A percentile compares a stretch with the other conserved stretches of the same genome.
These are phyloP conservation scores for Sordariomycetes sp. DNA, from an alignment of 2,329 filamentous ascomycete genomes.

Conservation along the genomic window DNA sequence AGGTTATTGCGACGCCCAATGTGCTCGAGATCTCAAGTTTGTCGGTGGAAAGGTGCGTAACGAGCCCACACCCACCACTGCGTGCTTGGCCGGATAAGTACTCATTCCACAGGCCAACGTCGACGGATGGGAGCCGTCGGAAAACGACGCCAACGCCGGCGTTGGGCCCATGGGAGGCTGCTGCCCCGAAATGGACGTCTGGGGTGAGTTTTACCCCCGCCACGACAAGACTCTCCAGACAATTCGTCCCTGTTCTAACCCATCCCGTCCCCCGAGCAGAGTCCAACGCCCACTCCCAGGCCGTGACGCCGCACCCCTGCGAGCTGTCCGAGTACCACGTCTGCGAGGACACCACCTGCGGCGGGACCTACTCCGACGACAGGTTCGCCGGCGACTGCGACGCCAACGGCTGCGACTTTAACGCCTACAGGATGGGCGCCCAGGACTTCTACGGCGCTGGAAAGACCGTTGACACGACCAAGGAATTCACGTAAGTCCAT, in stretches of 20 bases:
- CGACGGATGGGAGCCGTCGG: constrained; percentile 33
- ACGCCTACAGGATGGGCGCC: constrained; percentile 52
- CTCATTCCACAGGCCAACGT: constrained; percentile 18
- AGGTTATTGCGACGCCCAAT: constrained; percentile 41
- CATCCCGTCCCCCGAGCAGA: constrained; percentile 14
- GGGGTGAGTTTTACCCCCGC: constrained; percentile 11
- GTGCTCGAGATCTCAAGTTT: constrained; percentile 35
- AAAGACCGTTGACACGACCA: constrained; percentile 44
- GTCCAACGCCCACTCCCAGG: constrained; percentile 45
- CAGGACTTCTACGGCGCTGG: constrained; percentile 48
- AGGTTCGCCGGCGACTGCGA: constrained; percentile 51
- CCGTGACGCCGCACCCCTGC: constrained; percentile 48
- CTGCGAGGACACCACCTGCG: constrained; percentile 23
- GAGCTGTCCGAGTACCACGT: constrained; percentile 27
- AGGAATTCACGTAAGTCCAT: constrained; percentile 32
- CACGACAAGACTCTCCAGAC: not conserved
- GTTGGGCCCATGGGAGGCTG: constrained; percentile 36
- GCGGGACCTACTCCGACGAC: constrained; percentile 33
- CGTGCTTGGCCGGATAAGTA: too few species aligned
- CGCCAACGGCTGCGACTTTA: constrained; percentile 55
- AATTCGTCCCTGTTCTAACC: not conserved
- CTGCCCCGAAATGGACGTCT: constrained; percentile 48
- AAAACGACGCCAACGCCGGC: constrained; percentile 40
- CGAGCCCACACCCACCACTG: too few species aligned
- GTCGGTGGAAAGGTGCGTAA: constrained; percentile 25